These are phyloP conservation scores for Scheffersomyces insectosa DNA, from an alignment of 1,139 yeast species.

Conservation along the genomic window DNA sequence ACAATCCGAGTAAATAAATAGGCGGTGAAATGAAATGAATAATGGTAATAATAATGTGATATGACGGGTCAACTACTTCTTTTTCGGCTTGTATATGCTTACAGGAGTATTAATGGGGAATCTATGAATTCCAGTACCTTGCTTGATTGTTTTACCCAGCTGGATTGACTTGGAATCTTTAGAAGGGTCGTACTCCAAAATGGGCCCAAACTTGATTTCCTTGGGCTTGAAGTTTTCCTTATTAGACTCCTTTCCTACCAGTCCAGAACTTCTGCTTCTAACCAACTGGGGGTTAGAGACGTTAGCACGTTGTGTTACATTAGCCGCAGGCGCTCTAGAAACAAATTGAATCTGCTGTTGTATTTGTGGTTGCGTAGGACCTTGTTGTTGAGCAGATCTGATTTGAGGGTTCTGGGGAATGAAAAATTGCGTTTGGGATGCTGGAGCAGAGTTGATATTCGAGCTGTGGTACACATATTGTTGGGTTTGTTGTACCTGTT, in stretches of 20 bases:
- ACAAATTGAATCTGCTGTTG: not conserved
- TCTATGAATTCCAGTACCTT: constrained; percentile 25
- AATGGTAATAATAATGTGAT: not conserved
- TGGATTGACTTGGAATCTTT: constrained; percentile 25
- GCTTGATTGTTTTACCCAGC: constrained; percentile 15
- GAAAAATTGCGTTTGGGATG: constrained; percentile 12
- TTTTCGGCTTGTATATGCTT: constrained; percentile 37
- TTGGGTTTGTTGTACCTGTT: constrained; percentile 1
- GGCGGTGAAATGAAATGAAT: not conserved
- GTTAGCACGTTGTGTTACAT: too few relatives aligned
- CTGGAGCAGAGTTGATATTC: constrained; percentile 11
- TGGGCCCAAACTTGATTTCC: constrained; percentile 43
- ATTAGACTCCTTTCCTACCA: constrained; percentile 5
- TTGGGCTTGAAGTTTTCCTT: constrained; percentile 26
- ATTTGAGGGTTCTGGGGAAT: constrained; percentile 2
- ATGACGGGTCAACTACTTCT: constrained; percentile 10
- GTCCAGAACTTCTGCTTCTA: not conserved
- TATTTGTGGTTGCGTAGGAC: not conserved
- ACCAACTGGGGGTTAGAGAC: not conserved
- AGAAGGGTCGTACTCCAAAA: constrained; percentile 44
- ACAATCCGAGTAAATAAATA: not conserved
- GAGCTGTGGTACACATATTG: constrained; percentile 9
- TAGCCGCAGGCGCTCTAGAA: too few relatives aligned
- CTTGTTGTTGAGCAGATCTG: not conserved
- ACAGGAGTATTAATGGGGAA: constrained; percentile 37